These are phyloP conservation scores for Trichoderma harzianum DNA, from an alignment of 2,329 filamentous ascomycete species.

Conservation along the genomic window DNA sequence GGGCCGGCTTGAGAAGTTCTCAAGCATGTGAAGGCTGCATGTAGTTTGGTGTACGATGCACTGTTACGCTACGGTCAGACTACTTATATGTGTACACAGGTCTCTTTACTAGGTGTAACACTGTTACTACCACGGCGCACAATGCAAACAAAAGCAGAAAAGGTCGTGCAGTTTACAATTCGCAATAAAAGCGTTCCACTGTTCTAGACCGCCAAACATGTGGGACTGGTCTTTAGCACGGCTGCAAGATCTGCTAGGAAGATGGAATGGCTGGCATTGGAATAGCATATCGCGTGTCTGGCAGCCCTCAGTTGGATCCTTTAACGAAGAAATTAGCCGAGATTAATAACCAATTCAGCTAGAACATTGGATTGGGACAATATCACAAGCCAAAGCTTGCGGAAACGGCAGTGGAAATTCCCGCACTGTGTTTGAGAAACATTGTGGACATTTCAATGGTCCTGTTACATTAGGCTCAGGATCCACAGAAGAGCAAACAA, in stretches of 20 bases:
- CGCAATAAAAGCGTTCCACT: neutral
- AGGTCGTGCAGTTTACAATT: neutral
- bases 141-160: neutral
- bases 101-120: neutral
- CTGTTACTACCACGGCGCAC: neutral
- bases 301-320: neutral
- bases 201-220: neutral
- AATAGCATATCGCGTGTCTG: neutral
- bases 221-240: neutral
- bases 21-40: neutral
- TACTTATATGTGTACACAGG: neutral
- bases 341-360: neutral
- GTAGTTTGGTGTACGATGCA: neutral
- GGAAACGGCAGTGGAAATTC: neutral
- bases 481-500: neutral
- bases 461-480: too few species aligned
- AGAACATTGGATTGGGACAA: neutral
- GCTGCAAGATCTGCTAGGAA: neutral
- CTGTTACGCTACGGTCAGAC: neutral
- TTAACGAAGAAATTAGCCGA: neutral
- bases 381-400: neutral
- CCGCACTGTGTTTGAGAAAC: neutral
- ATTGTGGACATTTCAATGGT: too few species aligned
- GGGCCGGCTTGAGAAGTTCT: neutral
- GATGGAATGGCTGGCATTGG: neutral